phyloP scores from a whole-genome alignment of 116 monocot species.

The Iris pallida region DNA sequence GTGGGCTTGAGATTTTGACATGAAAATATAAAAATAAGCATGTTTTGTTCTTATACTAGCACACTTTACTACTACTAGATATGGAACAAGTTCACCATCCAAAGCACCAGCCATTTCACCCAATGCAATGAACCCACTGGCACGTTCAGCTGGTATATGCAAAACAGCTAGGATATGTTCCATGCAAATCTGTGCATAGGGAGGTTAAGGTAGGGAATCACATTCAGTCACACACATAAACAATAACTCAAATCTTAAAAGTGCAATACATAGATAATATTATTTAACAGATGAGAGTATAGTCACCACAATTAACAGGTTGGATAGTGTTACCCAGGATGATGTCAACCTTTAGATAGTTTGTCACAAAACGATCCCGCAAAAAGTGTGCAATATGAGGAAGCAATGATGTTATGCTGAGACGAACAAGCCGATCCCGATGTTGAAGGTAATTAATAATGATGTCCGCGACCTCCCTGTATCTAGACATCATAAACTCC shows the following conservation, averaged over 20 bases:
- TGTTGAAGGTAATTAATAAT: slow-evolving; percentile 92
- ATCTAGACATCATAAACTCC: slow-evolving; percentile 99
- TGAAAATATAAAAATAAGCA: no score
- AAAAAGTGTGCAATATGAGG: slow-evolving; percentile 99
- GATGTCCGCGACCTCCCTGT: slow-evolving; percentile 97
- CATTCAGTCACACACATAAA: no score
- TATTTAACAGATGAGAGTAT: no score
- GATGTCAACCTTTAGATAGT: slow-evolving; percentile 72
- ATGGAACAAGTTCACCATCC: slow-evolving; percentile 81
- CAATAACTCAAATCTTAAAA: no score
- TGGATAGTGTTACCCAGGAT: no score
- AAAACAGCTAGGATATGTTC: slow-evolving; percentile 85
- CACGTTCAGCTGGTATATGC: slow-evolving; percentile 80
- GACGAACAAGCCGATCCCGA: slow-evolving; percentile 84
- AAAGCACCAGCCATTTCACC: slow-evolving; percentile 99
- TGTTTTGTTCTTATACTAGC: no score
- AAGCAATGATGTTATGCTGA: slow-evolving; percentile 92
- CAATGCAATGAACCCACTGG: slow-evolving; percentile 90
- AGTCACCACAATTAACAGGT: no score
- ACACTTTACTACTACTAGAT: no score
- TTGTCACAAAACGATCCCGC: slow-evolving; percentile 94
- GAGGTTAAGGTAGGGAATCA: background rate
- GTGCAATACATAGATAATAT: no score
- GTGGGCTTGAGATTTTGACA: no score
- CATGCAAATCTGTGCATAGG: slow-evolving; percentile 89